Percentiles rank a stretch among this genome's conserved stretches.
Conservation (phyloP, 441 rosid genomes). For the Gossypium davidsonii region DNA sequence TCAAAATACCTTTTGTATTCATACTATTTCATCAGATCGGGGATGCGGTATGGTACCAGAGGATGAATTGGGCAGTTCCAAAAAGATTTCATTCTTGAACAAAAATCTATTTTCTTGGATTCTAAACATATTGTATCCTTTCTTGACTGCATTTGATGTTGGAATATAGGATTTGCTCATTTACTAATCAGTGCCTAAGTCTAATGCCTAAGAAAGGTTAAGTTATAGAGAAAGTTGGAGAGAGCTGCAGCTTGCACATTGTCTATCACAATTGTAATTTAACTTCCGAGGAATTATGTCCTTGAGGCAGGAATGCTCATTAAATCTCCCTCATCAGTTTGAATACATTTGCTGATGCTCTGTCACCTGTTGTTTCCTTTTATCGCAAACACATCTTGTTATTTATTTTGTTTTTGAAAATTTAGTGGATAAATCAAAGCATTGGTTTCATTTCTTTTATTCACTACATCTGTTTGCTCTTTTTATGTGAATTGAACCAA, state of each 20-base stretch:
- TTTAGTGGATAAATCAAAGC: not conserved
- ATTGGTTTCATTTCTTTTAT: not conserved
- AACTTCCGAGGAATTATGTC: not conserved
- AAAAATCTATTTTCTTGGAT: not conserved
- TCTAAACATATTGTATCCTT: not conserved
- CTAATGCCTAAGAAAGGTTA: not conserved
- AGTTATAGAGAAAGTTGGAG: not conserved
- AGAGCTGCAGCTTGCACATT: not conserved
- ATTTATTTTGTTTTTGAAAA: not conserved
- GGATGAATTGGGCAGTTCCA: not conserved
- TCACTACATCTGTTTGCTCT: not conserved
- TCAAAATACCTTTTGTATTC: not conserved
- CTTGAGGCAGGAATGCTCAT: not conserved
- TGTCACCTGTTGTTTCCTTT: conserved; percentile 3
- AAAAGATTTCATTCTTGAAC: not conserved
- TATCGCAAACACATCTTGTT: not conserved
- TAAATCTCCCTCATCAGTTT: not conserved
- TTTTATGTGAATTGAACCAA: not conserved
- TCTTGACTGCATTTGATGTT: not conserved
- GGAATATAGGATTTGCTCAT: conserved; percentile 3
- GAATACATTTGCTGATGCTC: not conserved
- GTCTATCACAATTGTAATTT: not conserved
- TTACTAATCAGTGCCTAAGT: not conserved
- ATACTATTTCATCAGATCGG: not conserved
- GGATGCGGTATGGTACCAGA: not conserved